Percentiles rank a stretch among this genome's conserved stretches.
Evolutionary conservation across 495 filamentous ascomycete species (phyloP).

Genomic region (Entonaema liquescens): DNA sequence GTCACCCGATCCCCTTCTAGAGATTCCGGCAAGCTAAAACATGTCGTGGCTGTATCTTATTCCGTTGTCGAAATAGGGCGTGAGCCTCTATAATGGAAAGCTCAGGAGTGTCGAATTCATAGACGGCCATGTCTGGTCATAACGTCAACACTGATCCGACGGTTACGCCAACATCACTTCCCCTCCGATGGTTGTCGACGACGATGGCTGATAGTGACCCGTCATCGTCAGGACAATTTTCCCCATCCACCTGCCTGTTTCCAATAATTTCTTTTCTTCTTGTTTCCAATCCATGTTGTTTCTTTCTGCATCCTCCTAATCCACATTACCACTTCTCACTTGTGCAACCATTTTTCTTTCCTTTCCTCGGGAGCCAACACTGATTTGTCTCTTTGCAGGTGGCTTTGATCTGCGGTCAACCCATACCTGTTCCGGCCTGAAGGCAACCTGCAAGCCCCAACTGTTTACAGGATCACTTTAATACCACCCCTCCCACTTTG

Average conservation of each 20-base stretch:
- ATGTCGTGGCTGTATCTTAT: conserved; percentile 31
- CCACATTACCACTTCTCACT: neutral
- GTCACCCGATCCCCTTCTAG: conserved; percentile 4
- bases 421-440: conserved; percentile 31
- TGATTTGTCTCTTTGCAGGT: conserved; percentile 40
- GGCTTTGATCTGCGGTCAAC: conserved; percentile 36
- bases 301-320: conserved; percentile 3
- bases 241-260: neutral
- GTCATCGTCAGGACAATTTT: neutral
- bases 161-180: neutral
- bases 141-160: conserved; percentile 2
- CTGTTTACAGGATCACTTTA: conserved; percentile 26
- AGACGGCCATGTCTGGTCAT: conserved; percentile 13
- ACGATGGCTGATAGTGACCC: neutral
- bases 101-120: conserved; percentile 15
- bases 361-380: conserved; percentile 21
- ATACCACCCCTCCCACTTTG: conserved; percentile 18
- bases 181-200: neutral
- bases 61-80: conserved; percentile 7
- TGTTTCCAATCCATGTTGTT: neutral
- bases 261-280: neutral
- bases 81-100: conserved; percentile 14
- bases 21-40: conserved; percentile 17
- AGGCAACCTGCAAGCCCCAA: conserved; percentile 37
- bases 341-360: conserved; percentile 10